phyloP scores from a whole-genome alignment of 164 flowering plant species.

The Kalanchoe fedtschenkoi region DNA sequence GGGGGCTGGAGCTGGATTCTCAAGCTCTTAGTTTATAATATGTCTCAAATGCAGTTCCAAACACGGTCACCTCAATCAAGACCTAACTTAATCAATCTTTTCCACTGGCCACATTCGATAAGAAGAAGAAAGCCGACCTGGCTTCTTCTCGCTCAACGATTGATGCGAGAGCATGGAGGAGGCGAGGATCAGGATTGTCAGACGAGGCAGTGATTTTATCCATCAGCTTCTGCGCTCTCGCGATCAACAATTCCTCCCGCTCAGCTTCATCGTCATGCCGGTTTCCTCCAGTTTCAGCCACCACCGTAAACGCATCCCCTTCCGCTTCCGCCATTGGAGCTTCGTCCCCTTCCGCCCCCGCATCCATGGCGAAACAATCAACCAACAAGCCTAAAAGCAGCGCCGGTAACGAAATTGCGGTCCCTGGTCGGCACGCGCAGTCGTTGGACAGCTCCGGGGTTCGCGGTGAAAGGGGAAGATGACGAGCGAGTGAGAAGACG shows the following conservation, averaged over 20 bases:
- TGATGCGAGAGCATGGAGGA: constrained; percentile 5
- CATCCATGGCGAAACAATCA: background rate
- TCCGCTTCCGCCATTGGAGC: background rate
- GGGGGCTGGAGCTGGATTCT: background rate
- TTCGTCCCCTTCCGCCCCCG: background rate
- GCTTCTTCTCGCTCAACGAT: background rate
- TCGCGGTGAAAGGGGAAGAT: too few relatives aligned
- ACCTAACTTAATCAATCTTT: too few relatives aligned
- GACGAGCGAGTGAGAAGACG: background rate
- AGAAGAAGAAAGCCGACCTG: background rate
- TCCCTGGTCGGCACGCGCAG: too few relatives aligned
- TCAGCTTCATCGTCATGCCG: background rate
- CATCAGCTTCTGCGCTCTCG: background rate
- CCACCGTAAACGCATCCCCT: background rate
- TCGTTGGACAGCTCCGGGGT: too few relatives aligned
- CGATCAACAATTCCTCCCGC: constrained; percentile 4
- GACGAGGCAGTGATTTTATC: constrained; percentile 5
- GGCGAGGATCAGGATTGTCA: constrained; percentile 1
- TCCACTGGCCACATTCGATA: background rate
- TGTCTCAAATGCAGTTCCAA: background rate
- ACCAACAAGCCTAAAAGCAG: too few relatives aligned
- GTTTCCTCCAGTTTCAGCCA: background rate
- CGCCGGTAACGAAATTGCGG: too few relatives aligned
- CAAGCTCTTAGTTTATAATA: background rate
- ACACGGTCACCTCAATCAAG: background rate